phyloP scores from a whole-genome alignment of 768 basidiomycete genomes.

The Mycena vitilis region DNA sequence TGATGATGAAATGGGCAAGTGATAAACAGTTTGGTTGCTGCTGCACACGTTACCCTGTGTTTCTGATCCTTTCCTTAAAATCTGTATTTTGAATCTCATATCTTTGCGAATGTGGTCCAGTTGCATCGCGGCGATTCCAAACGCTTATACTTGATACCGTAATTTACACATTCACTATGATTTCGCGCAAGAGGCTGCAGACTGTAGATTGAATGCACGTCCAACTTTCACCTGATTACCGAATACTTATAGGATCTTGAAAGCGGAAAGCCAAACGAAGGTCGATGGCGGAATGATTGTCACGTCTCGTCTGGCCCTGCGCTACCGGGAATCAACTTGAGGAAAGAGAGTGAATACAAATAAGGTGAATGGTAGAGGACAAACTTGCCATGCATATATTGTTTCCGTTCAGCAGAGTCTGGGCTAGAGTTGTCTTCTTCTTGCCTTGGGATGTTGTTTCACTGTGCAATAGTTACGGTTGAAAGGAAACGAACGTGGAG shows the following conservation, averaged over 20 bases:
- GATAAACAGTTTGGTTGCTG: background rate
- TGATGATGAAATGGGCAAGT: slow-evolving; percentile 47
- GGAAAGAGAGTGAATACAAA: slow-evolving; percentile 16
- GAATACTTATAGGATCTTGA: no score
- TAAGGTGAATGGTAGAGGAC: slow-evolving; percentile 2
- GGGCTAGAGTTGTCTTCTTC: slow-evolving; percentile 84
- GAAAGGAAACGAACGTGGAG: slow-evolving; percentile 2
- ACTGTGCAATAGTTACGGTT: slow-evolving; percentile 53
- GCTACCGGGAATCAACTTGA: slow-evolving; percentile 78
- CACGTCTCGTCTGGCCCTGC: slow-evolving; percentile 65
- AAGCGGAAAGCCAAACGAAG: background rate
- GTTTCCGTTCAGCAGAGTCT: slow-evolving; percentile 93
- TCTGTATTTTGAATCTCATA: background rate
- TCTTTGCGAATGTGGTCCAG: background rate
- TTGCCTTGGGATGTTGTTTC: slow-evolving; percentile 87
- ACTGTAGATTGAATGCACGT: no score
- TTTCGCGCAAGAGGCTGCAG: no score
- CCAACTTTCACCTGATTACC: no score
- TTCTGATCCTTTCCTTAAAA: background rate
- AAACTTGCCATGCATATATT: slow-evolving; percentile 93
- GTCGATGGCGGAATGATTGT: background rate
- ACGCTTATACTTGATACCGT: no score
- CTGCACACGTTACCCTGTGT: background rate
- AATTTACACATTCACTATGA: no score
- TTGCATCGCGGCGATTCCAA: no score